phyloP scores from a whole-genome alignment of 2,329 filamentous ascomycete species.

The Didymella segeticola region DNA sequence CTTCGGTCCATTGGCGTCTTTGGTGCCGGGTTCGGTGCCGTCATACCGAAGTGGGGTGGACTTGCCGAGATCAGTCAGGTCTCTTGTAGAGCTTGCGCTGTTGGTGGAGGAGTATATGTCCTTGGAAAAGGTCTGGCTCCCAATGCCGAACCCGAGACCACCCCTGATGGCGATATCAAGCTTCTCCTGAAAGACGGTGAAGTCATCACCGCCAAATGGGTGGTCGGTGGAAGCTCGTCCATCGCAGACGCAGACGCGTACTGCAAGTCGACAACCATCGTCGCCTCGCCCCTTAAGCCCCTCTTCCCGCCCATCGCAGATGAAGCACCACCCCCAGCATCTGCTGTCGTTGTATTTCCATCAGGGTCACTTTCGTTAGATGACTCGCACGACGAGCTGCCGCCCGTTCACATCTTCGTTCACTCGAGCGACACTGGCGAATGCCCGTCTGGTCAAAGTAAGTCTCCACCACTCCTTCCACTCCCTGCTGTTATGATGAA shows the following conservation, averaged over 20 bases:
- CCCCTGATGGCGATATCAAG: slow-evolving; percentile 40
- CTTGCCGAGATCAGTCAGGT: slow-evolving; percentile 89
- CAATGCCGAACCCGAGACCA: slow-evolving; percentile 5
- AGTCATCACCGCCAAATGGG: slow-evolving; percentile 60
- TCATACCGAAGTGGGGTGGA: slow-evolving; percentile 93
- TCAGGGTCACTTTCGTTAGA: slow-evolving; percentile 58
- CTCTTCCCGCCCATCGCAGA: slow-evolving; percentile 77
- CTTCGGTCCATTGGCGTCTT: slow-evolving; percentile 86
- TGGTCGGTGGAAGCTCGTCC: slow-evolving; percentile 56
- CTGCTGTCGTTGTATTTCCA: slow-evolving; percentile 73
- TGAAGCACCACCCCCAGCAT: slow-evolving; percentile 76
- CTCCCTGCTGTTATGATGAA: slow-evolving; percentile 76
- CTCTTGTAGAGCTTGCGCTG: slow-evolving; percentile 85
- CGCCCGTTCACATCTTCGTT: slow-evolving; percentile 67
- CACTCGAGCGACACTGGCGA: slow-evolving; percentile 94
- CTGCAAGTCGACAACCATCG: slow-evolving; percentile 70
- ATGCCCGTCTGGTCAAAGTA: slow-evolving; percentile 88
- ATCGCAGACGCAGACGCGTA: slow-evolving; percentile 35
- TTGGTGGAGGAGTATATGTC: slow-evolving; percentile 90
- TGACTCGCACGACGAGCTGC: slow-evolving; percentile 26
- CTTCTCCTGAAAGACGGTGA: slow-evolving; percentile 65
- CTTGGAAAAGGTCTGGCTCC: slow-evolving; percentile 70
- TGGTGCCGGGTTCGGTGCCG: slow-evolving; percentile 85
- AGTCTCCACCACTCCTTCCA: slow-evolving; percentile 57
- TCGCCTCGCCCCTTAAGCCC: slow-evolving; percentile 68